phyloP scores from a whole-genome alignment of 1,284 basidiomycete genomes.

The Ustilago crameri region DNA sequence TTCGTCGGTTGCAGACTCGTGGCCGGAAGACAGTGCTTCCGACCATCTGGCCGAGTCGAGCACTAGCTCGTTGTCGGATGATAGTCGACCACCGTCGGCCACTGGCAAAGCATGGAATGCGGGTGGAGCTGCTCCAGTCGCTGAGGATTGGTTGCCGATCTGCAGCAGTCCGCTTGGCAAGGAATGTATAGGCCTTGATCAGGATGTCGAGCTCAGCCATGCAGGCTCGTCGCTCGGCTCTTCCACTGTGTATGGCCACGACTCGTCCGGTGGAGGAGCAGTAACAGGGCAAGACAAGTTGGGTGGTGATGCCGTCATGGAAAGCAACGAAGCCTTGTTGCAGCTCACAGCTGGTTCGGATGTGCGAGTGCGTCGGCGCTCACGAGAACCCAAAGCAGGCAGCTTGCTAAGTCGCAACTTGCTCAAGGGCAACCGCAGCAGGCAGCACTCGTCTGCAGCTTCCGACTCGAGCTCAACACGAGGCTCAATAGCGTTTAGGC shows the following conservation, averaged over 20 bases:
- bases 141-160: slow-evolving; percentile 18
- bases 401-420: slow-evolving; percentile 34
- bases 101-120: slow-evolving; percentile 18
- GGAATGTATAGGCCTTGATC: not conserved
- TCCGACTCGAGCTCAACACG: slow-evolving; percentile 40
- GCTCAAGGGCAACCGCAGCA: slow-evolving; percentile 17
- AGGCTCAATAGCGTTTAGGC: slow-evolving; percentile 22
- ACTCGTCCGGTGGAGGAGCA: slow-evolving; percentile 15
- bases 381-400: slow-evolving; percentile 31
- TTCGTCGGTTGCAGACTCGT: slow-evolving; percentile 32
- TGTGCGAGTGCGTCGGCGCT: slow-evolving; percentile 15
- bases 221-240: slow-evolving; percentile 36
- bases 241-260: slow-evolving; percentile 25
- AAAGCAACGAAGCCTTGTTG: not conserved
- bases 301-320: not conserved
- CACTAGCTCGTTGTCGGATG: slow-evolving; percentile 35
- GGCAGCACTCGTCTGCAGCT: slow-evolving; percentile 16
- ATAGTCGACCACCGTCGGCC: slow-evolving; percentile 22
- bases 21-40: slow-evolving; percentile 31
- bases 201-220: slow-evolving; percentile 17
- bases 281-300: not conserved
- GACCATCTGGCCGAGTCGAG: slow-evolving; percentile 33
- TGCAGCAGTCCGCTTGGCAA: slow-evolving; percentile 13
- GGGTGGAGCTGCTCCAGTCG: not conserved
- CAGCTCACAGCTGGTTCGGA: not conserved